These are phyloP conservation scores for Actinomortierella wolfii DNA, from an alignment of 371 early-diverging fungal genomes.

Conservation along the genomic window DNA sequence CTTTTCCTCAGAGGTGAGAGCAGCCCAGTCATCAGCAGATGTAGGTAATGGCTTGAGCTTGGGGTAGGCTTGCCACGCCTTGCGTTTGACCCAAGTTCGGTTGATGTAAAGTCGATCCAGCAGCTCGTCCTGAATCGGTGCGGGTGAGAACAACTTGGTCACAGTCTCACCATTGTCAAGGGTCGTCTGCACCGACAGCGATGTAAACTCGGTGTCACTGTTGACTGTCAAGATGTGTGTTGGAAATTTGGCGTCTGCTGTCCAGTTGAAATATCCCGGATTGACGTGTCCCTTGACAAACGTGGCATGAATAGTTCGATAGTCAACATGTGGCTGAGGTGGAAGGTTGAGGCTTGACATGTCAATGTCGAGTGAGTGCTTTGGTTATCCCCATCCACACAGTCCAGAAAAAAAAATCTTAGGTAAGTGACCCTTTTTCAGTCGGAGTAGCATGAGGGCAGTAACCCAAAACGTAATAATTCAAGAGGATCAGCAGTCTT, in stretches of 20 bases:
- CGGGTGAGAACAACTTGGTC: conserved; percentile 61
- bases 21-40: conserved; percentile 1
- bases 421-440: background rate
- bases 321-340: conserved; percentile 42
- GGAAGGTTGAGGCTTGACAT: conserved; percentile 43
- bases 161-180: conserved; percentile 59
- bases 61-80: conserved; percentile 75
- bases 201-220: conserved; percentile 51
- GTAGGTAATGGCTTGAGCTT: conserved; percentile 47
- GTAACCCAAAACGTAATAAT: background rate
- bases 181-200: conserved; percentile 50
- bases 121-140: conserved; percentile 44
- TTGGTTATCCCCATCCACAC: background rate
- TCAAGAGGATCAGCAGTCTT: conserved; percentile 13
- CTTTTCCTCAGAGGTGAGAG: background rate
- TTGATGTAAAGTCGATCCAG: conserved; percentile 53
- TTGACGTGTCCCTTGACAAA: conserved; percentile 63
- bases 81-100: conserved; percentile 59
- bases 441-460: background rate
- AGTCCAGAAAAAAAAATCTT: background rate
- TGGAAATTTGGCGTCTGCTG: conserved; percentile 49
- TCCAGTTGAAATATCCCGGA: conserved; percentile 56
- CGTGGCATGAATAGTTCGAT: conserved; percentile 67
- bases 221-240: conserved; percentile 59
- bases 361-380: conserved; percentile 41